Evolutionary conservation across 2,329 filamentous ascomycete species (phyloP), one percentile per base, ranked within the genome.

Genomic region (Cordyceps militaris): DNA sequence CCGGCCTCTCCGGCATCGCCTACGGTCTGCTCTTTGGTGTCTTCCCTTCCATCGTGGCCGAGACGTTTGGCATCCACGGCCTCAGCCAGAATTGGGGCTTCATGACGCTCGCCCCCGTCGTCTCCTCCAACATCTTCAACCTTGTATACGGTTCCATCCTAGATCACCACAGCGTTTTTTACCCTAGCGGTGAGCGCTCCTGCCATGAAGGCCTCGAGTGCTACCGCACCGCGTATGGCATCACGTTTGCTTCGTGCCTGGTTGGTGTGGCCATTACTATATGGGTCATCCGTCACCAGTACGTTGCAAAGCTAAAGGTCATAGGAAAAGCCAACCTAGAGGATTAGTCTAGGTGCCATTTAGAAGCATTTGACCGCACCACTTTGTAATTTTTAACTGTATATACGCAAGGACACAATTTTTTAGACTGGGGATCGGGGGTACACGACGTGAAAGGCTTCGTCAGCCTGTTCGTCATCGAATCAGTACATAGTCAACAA

Each of bases 1-100:
- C 92, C 0, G 83, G 85, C 0, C 79, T 96, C 23, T 96, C 89
- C 0, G 94, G 94, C 0, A 76, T 97, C 1, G 92, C 86, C 1
- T 99, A 99, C 70, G 94, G 94, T 2, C 90, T 96, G 63, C 79
- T 97, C 0, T 97, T 97, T 64, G 94, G 94, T 34, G 92, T 96
- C 21, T 96, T 89, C 71, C 94, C 94, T 0, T 92, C 91, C 13
- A 84, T 97, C 19, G 83, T 89, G 10, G 91, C 92, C 7, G 92
- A 97, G 69, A 87, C 88, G 0, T 99, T 99, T 69, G 94, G 94
- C 8, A 88, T 97, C 26, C 82, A 87, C 60, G 93, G 92, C 1
- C 78, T 99, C 48, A 91, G 88, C 57, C 90, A 96, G 68, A 99
- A 97, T 67, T 99, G 94, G 93, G 94, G 94, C 14, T 87, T 88